Base-by-base conservation (phyloP, 108 stramenopile genomes). In the Licmophora abbreviata region DNA sequence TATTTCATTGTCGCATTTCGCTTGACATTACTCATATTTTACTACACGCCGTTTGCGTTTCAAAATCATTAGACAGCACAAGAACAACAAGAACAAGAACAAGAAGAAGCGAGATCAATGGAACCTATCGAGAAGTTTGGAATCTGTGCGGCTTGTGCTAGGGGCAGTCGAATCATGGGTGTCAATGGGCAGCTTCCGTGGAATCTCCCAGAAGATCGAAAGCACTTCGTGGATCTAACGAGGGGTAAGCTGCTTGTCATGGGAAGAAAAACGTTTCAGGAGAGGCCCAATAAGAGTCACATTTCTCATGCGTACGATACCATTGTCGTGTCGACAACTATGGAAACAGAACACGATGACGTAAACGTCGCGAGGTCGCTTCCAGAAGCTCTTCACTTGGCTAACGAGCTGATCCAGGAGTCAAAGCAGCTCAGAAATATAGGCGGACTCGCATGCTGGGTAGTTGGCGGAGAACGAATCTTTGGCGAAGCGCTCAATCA, bases 121-220 rank as follows among this genome's bases (percentile, higher is more conserved):
- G n/a, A n/a, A n/a, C n/a, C n/a, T n/a, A n/a, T n/a, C n/a, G n/a
- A n/a, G n/a, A n/a, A n/a, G n/a, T 86, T 91, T 77, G 85, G 89
- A 42, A 76, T 91, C 36, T 59, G 86, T 14, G 80, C 83, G 11
- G 89, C 85, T 17, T 58, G 80, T 51, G 56, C 77, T 18, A 68
- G 44, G 11, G n/a, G n/a, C n/a, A 63, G 79, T 54, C 53, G 66
- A 27, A 65, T 87, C 1, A 91, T 86, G 50, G 89, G 89, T 15
- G 42, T 84, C n/a, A 62, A 78, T 42, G 83, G 85, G 1, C 42
- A 41, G 4, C 58, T 91, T 0, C 89, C 89, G 5, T 91, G 89
- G 89, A 56, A 60, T 4, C 38, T 73, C 6, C 73, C 85, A 3
- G 35, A 58, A 18, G 89, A 91, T 65, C 64, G 79, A 41, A 40